Percentiles rank a stretch among this genome's conserved stretches.
Conservation (phyloP, 2,329 filamentous ascomycete genomes). For the Dactylellina drechsleri region DNA sequence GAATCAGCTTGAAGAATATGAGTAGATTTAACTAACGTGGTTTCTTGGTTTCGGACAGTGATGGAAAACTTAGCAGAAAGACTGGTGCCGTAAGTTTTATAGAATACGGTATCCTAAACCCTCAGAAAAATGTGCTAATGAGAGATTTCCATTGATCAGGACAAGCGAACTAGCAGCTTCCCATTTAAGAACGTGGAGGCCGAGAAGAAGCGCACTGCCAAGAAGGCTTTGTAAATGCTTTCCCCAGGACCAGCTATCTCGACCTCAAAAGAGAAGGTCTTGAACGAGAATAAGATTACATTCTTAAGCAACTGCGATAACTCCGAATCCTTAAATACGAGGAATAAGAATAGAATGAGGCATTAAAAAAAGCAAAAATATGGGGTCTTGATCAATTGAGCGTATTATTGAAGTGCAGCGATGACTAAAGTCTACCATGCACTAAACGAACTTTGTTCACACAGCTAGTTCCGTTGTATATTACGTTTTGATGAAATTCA, state of each 20-base stretch:
- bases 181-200: constrained; percentile 72
- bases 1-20: neutral
- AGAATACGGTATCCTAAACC: neutral
- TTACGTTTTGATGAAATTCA: too few relatives aligned
- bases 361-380: neutral
- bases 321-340: too few relatives aligned
- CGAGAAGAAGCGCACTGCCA: constrained; percentile 65
- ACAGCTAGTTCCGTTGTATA: too few relatives aligned
- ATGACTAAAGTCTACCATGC: too few relatives aligned
- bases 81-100: constrained; percentile 57
- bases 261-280: neutral
- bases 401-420: too few relatives aligned
- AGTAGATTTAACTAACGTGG: constrained; percentile 57
- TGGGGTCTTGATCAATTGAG: neutral
- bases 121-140: neutral
- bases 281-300: neutral
- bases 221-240: constrained; percentile 50
- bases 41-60: constrained; percentile 58
- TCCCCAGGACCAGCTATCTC: neutral
- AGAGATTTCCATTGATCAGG: constrained; percentile 58
- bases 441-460: too few relatives aligned
- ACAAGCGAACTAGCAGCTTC: constrained; percentile 74
- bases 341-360: neutral
- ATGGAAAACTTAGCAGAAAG: constrained; percentile 69
- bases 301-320: neutral